Conservation (phyloP, 129 eudicot genomes). For the Pulicaria dysenterica region DNA sequence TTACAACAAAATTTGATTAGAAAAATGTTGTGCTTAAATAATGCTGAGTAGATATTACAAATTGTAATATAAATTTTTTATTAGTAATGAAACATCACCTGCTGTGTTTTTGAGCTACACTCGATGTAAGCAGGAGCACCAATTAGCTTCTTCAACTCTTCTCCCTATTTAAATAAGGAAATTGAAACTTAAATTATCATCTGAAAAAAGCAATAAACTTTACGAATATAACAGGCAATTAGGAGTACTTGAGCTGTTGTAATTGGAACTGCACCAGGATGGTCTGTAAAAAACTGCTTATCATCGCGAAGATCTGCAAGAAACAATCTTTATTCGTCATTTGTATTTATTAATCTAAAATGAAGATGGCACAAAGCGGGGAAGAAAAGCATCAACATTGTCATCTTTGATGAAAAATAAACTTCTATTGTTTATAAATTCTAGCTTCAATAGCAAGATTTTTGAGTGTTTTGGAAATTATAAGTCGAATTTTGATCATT, state of each 20-base stretch:
- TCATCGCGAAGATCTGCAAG: conserved; percentile 81
- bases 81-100: conserved; percentile 47
- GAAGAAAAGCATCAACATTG: background rate
- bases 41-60: too few species aligned
- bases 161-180: conserved; percentile 54
- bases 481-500: background rate
- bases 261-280: conserved; percentile 95
- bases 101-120: conserved; percentile 95
- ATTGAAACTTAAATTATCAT: background rate
- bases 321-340: conserved; percentile 21
- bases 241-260: conserved; percentile 67
- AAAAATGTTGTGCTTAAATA: background rate
- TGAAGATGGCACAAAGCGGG: background rate
- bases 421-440: too few species aligned
- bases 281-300: conserved; percentile 81
- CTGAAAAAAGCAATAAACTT: background rate
- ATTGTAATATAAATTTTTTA: too few species aligned
- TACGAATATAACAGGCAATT: background rate
- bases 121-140: conserved; percentile 92
- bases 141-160: conserved; percentile 77
- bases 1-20: background rate
- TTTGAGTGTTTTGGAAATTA: background rate
- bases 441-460: too few species aligned
- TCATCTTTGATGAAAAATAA: background rate
- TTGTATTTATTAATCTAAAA: background rate